These are phyloP conservation scores for Cicer pinnatifidum DNA, from an alignment of 306 rosid species.

Conservation along the genomic window DNA sequence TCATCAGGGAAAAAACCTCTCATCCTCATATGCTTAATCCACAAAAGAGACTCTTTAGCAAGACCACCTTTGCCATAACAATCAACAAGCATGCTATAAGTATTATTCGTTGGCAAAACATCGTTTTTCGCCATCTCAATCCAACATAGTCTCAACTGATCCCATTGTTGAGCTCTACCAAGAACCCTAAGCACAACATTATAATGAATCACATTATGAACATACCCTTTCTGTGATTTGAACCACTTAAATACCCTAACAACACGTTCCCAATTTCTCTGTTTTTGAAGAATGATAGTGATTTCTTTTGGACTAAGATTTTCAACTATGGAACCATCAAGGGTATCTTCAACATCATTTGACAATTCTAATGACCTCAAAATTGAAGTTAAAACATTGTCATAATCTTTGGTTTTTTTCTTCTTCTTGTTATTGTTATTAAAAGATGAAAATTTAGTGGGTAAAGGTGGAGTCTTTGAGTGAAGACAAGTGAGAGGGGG, in stretches of 20 bases:
- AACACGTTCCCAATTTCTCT: constrained; percentile 66
- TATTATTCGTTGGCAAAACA: constrained; percentile 68
- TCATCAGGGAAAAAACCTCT: constrained; percentile 83
- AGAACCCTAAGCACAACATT: constrained; percentile 79
- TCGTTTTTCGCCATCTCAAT: constrained; percentile 73
- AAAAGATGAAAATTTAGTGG: constrained; percentile 43
- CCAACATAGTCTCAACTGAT: constrained; percentile 77
- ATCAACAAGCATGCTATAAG: constrained; percentile 82
- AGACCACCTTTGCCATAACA: constrained; percentile 87
- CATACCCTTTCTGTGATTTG: constrained; percentile 59
- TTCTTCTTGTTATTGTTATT: constrained; percentile 51
- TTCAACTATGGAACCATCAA: constrained; percentile 48
- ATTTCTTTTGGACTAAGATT: constrained; percentile 63
- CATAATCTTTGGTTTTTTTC: constrained; percentile 62
- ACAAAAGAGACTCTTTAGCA: constrained; percentile 77
- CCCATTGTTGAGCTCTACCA: constrained; percentile 87
- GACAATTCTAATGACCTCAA: constrained; percentile 53
- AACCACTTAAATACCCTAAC: constrained; percentile 74
- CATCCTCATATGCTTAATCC: constrained; percentile 82
- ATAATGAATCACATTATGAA: constrained; percentile 83
- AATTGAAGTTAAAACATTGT: constrained; percentile 53
- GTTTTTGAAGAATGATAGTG: constrained; percentile 72
- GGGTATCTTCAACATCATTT: constrained; percentile 54
- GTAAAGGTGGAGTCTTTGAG: constrained; percentile 50
- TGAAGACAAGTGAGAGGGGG: constrained; percentile 47